A percentile compares a stretch with the other conserved stretches of the same genome.
phyloP scores from a whole-genome alignment of 179 eudicot genomes.

The Silene vulgaris region DNA sequence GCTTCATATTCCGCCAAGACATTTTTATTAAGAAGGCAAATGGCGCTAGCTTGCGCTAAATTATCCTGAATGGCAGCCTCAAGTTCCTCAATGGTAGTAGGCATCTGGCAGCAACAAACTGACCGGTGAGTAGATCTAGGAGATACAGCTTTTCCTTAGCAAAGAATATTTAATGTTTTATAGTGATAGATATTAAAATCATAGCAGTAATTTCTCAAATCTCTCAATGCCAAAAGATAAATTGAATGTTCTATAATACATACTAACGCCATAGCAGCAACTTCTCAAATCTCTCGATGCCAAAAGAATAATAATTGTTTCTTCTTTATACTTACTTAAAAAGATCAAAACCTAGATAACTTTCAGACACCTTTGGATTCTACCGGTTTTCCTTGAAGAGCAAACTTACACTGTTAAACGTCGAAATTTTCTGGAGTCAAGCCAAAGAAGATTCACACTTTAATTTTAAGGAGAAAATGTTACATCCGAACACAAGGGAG shows the following conservation, averaged over 20 bases:
- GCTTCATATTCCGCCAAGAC: slow-evolving; percentile 81
- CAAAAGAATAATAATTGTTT: not conserved
- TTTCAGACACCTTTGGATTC: not conserved
- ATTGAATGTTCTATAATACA: not conserved
- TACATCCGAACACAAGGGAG: not conserved
- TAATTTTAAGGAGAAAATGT: not conserved
- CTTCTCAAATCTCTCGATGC: not conserved
- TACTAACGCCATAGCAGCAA: not conserved
- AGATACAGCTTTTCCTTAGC: not conserved
- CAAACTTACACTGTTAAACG: not conserved
- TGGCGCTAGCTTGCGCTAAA: slow-evolving; percentile 63
- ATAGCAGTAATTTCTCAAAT: not conserved
- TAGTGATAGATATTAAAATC: not conserved
- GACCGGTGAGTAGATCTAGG: not conserved
- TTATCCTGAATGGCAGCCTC: slow-evolving; percentile 83
- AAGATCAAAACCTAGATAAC: not conserved
- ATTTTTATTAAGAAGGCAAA: slow-evolving; percentile 68
- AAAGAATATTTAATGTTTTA: not conserved
- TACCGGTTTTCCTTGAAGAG: not conserved
- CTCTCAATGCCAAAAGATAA: not conserved
- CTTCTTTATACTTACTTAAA: not conserved
- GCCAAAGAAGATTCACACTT: not conserved
- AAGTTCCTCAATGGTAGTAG: slow-evolving; percentile 80
- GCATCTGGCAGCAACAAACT: slow-evolving; percentile 53
- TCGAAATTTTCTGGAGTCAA: not conserved